Evolutionary conservation across 305 asterid genomes (phyloP).

Genomic region (Rubia tinctorum): DNA sequence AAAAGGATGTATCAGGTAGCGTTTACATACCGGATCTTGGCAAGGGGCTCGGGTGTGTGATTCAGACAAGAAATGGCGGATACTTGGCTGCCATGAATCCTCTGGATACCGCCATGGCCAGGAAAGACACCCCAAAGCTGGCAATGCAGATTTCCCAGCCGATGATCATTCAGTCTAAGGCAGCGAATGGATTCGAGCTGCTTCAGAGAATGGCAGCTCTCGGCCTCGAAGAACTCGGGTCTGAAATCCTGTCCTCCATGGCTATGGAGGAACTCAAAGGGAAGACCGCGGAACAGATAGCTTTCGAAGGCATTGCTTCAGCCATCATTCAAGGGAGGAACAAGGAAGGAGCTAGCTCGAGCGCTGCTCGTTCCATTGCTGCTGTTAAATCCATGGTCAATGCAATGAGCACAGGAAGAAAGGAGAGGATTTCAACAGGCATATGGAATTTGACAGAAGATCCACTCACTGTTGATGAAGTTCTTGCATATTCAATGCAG

Average conservation of each 20-base stretch:
- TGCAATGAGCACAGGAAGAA: constrained; percentile 56
- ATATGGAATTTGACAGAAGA: constrained; percentile 71
- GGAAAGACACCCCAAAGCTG: constrained; percentile 64
- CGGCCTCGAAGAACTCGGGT: constrained; percentile 59
- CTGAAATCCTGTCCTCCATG: constrained; percentile 59
- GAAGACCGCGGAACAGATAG: constrained; percentile 89
- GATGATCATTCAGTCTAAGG: constrained; percentile 38
- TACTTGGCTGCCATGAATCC: constrained; percentile 82
- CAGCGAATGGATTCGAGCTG: constrained; percentile 55
- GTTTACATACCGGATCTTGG: constrained; percentile 72
- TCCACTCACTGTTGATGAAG: constrained; percentile 48
- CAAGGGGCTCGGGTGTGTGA: constrained; percentile 75
- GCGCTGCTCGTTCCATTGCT: constrained; percentile 69
- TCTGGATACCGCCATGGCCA: constrained; percentile 33
- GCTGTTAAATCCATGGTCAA: constrained; percentile 64
- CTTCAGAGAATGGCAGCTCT: constrained; percentile 67
- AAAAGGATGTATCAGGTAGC: constrained; percentile 27
- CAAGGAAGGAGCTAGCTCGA: constrained; percentile 78
- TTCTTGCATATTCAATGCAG: constrained; percentile 67
- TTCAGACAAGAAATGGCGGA: constrained; percentile 88
- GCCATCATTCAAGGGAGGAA: constrained; percentile 77
- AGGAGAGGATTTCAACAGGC: constrained; percentile 63
- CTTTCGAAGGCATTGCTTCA: constrained; percentile 90
- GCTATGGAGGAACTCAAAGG: constrained; percentile 78
- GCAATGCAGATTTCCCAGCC: constrained; percentile 89